Evolutionary conservation across 805 yeast species (phyloP).

Genomic region (Wickerhamomyces chaumierensis): DNA sequence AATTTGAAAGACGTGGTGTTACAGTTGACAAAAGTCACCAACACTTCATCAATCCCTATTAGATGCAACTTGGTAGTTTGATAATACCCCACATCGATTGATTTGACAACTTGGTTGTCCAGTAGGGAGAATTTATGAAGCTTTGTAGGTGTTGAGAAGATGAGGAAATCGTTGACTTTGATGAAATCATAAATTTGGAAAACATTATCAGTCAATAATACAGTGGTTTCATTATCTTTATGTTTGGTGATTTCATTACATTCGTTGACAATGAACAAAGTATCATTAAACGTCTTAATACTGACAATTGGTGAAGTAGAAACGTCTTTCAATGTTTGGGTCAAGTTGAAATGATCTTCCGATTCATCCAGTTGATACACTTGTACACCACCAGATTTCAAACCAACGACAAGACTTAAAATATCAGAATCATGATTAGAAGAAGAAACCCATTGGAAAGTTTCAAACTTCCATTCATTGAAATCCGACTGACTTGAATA

Average conservation of each 20-base stretch:
- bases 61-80: background rate
- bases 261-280: slow-evolving; percentile 7
- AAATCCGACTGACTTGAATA: slow-evolving; percentile 8
- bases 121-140: slow-evolving; percentile 3
- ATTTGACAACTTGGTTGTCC: background rate
- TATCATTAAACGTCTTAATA: slow-evolving; percentile 3
- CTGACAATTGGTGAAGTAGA: slow-evolving; percentile 6
- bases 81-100: slow-evolving; percentile 2
- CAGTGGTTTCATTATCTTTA: background rate
- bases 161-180: background rate
- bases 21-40: slow-evolving; percentile 1
- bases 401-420: slow-evolving; percentile 9
- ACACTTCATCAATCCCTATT: background rate
- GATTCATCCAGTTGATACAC: background rate
- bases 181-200: slow-evolving; percentile 12
- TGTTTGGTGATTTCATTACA: slow-evolving; percentile 12
- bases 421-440: background rate
- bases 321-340: slow-evolving; percentile 1
- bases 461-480: slow-evolving; percentile 7
- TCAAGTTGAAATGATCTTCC: background rate
- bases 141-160: slow-evolving; percentile 6
- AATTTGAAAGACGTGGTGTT: too few species aligned
- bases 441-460: slow-evolving; percentile 11
- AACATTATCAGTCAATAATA: slow-evolving; percentile 3
- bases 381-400: slow-evolving; percentile 12